Evolutionary conservation across 1,284 basidiomycete species (phyloP), one percentile per base, ranked within the genome.

Genomic region (Cryptococcus depauperatus): DNA sequence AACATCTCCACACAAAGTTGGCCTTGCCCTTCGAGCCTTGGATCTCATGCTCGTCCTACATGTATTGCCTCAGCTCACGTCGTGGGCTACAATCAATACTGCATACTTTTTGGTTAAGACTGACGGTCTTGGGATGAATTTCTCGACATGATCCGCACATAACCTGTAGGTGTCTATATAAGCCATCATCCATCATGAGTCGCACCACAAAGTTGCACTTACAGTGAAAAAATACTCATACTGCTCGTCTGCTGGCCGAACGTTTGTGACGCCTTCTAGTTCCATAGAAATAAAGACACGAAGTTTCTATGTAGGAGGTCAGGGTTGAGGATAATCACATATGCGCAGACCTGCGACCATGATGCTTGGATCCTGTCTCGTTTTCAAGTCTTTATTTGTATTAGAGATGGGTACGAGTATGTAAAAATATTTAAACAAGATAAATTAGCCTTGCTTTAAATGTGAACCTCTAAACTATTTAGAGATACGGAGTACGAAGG

Each of bases 181-280:
- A 37, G 16, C 8, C n/a, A 18, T 28, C 30, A n/a, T 28, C 4
- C 4, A 8, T 10, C 30, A 29, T 16, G 25, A 18, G 43, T n/a
- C 8, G 10, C 19, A 16, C 30, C n/a, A 9, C 6, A 13, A 30
- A 35, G 11, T 21, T 18, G 19, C 4, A 59, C 65, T 19, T 47
- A 69, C 69, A 28, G 58, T 71, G 62, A 71, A 69, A 44, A 58
- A 61, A 52, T 65, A 70, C 55, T 70, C 62, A 51, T 66, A 68
- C 37, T 61, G 56, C 1, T 61, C 58, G 18, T 60, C 63, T 14
- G 46, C 47, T 1, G 69, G 69, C 14, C 39, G 52, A 41, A 71
- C 58, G 11, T 67, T 57, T 18, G 59, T 66, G 6, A 70, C 58
- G 41, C 67, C 67, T 48, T 71, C 69, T 27, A 69, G 53, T 52